Evolutionary conservation across 306 rosid genomes (phyloP), one percentile per base, ranked within the genome.

Genomic region (Cicer cuneatum): DNA sequence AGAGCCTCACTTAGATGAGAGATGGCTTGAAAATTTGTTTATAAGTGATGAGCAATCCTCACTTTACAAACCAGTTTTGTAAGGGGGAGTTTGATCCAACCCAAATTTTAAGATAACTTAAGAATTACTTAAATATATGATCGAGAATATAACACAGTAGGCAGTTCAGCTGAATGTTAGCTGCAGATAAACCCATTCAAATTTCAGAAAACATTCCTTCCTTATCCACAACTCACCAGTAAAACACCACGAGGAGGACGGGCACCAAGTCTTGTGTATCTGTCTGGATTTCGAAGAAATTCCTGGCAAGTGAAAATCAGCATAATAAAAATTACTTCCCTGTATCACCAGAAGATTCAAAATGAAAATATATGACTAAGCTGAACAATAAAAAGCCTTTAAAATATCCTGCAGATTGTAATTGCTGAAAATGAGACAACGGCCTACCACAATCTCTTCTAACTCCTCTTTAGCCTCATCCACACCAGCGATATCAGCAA

Each of bases 231-330:
- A 57, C 93, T 90, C 79, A 93, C 98, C 98, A 93, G 74, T 33
- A 93, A 93, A 79, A 93, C 97, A 84, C 97, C 98, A 12, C 97
- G 92, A 65, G 98, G 98, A 81, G 98, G 98, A 80, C 98, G 97
- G 51, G 98, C 98, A 78, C 98, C 98, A 63, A 93, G 91, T 56
- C 92, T 85, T 67, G 72, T 47, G 69, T 91, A 93, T 76, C 79
- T 88, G 21, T 93, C 97, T 19, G 98, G 97, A 83, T 89, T 93
- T 78, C 94, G 91, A 70, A 93, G 97, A 85, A 93, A 93, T 88
- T 93, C 97, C 98, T 93, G 88, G 69, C 62, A 70, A 80, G 63
- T 15, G 84, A 84, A 82, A 76, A 84, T 80, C 80, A 59, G 57
- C 13, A 67, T 4, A 78, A 52, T 37, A 51, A 73, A 81, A 72